Evolutionary conservation across 352 stramenopile genomes (phyloP).

Genomic region (Globisporangium megalacanthum): DNA sequence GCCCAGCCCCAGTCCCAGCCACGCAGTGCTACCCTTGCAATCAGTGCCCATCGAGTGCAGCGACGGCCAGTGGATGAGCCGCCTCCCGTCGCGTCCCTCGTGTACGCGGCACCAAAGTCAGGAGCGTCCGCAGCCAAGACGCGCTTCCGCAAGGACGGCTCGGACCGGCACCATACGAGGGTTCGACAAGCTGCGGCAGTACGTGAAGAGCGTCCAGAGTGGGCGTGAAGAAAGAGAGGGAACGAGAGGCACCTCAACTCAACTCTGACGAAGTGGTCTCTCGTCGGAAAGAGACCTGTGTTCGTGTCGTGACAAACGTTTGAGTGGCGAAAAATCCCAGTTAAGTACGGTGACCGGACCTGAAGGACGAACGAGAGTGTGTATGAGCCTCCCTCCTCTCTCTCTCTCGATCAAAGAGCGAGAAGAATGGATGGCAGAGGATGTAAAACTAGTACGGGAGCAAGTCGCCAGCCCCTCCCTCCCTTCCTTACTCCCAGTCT

Average conservation of each 20-base stretch:
- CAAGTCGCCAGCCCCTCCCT: neutral
- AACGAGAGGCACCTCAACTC: neutral
- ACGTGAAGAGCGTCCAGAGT: constrained; percentile 8
- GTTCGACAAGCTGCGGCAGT: neutral
- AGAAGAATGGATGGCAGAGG: neutral
- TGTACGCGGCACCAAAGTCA: constrained; percentile 6
- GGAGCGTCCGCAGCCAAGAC: neutral
- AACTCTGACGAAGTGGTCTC: neutral
- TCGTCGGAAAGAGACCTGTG: constrained; percentile 7
- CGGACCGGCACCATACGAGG: neutral
- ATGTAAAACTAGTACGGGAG: neutral
- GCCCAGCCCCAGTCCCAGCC: neutral
- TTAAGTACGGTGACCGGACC: neutral
- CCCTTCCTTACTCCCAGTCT: no score
- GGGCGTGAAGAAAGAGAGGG: constrained; percentile 7
- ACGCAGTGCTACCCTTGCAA: constrained; percentile 7
- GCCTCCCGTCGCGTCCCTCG: constrained; percentile 4
- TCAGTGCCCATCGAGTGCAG: neutral
- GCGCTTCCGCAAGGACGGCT: neutral
- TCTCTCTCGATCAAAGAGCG: neutral
- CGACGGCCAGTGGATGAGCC: neutral
- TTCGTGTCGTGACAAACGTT: neutral
- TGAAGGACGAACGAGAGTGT: neutral
- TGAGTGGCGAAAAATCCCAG: neutral
- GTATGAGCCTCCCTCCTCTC: neutral